phyloP scores from a whole-genome alignment of 2,329 filamentous ascomycete species.

The Fusarium vanettenii region DNA sequence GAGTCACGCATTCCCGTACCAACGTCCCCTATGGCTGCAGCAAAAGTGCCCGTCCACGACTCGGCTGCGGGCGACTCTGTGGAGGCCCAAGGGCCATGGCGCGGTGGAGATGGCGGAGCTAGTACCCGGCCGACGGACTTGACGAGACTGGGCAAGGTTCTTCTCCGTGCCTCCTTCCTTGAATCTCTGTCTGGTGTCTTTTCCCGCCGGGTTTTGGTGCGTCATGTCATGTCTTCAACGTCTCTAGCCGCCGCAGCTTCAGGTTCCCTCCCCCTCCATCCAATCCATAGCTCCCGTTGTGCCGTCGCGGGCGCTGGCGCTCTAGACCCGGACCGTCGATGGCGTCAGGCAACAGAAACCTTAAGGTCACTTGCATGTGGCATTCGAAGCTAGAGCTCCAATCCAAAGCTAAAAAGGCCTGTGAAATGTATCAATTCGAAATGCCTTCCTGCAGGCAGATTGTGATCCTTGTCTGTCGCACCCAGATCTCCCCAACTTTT shows the following conservation, averaged over 20 bases:
- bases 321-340: constrained; percentile 2
- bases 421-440: neutral
- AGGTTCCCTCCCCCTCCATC: neutral
- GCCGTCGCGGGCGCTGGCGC: neutral
- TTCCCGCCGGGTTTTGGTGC: neutral
- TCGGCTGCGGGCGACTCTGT: neutral
- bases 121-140: neutral
- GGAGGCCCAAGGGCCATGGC: neutral
- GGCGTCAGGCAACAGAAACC: constrained; percentile 3
- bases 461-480: neutral
- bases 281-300: neutral
- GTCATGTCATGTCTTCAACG: neutral
- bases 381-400: neutral
- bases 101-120: neutral
- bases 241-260: neutral
- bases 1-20: neutral
- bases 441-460: neutral
- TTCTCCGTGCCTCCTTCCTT: neutral
- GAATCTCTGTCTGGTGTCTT: neutral
- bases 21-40: neutral
- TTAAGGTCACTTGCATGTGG: neutral
- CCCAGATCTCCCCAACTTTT: neutral
- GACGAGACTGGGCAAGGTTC: neutral
- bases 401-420: neutral
- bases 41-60: neutral